Conservation (phyloP, 2,329 filamentous ascomycete genomes). For the Colletotrichum chlorophyti region DNA sequence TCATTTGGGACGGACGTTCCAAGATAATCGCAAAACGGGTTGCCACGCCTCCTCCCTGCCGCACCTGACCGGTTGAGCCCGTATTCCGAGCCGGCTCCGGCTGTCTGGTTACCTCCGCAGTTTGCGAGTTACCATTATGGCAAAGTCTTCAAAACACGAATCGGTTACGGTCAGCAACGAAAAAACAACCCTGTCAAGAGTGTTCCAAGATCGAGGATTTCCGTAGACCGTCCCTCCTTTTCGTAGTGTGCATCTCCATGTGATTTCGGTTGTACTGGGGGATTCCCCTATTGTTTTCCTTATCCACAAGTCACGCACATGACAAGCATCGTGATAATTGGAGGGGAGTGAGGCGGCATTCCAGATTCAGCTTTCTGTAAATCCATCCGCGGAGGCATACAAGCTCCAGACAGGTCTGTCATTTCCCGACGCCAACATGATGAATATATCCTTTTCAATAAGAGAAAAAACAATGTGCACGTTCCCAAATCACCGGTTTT, state of each 20-base stretch:
- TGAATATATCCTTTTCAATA: slow-evolving; percentile 22
- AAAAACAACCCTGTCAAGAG: too few species aligned
- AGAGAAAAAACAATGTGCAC: too few species aligned
- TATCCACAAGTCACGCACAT: neutral
- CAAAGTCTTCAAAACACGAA: too few species aligned
- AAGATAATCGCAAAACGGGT: neutral
- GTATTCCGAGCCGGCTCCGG: neutral
- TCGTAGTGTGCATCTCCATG: too few species aligned
- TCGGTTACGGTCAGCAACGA: too few species aligned
- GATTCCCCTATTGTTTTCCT: too few species aligned
- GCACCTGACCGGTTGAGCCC: neutral
- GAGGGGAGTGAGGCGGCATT: neutral
- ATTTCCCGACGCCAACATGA: slow-evolving; percentile 21
- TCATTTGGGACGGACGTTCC: too few species aligned
- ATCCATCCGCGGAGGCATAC: slow-evolving; percentile 3
- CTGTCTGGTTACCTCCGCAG: too few species aligned
- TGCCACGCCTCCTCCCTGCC: neutral
- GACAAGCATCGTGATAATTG: neutral
- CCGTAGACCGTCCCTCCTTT: too few species aligned
- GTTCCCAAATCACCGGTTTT: slow-evolving; percentile 18
- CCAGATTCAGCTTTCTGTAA: slow-evolving; percentile 10
- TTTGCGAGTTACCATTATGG: too few species aligned
- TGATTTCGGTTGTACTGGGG: too few species aligned
- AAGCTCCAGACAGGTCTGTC: slow-evolving; percentile 14
- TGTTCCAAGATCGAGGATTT: too few species aligned